Percentiles rank a stretch among this genome's conserved stretches.
phyloP scores from a whole-genome alignment of 768 basidiomycete species.

The Tylopilus cervinicoccineus region DNA sequence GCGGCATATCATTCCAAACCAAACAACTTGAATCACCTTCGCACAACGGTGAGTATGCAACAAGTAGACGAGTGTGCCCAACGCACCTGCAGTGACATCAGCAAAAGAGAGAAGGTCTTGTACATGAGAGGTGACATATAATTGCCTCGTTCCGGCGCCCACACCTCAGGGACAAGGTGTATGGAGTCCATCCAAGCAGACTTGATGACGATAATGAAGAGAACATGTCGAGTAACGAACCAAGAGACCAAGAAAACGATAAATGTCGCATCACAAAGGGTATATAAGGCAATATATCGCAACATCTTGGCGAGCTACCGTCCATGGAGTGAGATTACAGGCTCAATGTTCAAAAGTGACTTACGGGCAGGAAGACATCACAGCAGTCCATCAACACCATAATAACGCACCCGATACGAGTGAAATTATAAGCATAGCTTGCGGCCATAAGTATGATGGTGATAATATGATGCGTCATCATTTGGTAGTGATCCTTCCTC shows the following conservation, averaged over 20 bases:
- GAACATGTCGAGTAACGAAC: conserved; percentile 84
- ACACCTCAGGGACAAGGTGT: conserved; percentile 44
- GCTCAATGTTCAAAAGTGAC: conserved; percentile 28
- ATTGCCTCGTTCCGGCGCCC: conserved; percentile 55
- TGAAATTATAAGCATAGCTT: conserved; percentile 82
- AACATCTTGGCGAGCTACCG: conserved; percentile 88
- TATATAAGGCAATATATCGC: conserved; percentile 70
- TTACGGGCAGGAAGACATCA: conserved; percentile 88
- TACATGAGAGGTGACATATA: conserved; percentile 49
- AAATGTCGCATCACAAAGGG: conserved; percentile 72
- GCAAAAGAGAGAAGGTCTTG: conserved; percentile 48
- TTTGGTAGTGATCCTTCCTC: conserved; percentile 90
- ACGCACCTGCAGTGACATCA: conserved; percentile 60
- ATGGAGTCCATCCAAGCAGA: conserved; percentile 53
- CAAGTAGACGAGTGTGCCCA: not conserved
- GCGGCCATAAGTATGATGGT: conserved; percentile 72
- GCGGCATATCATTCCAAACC: conserved; percentile 84
- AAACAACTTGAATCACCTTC: conserved; percentile 71
- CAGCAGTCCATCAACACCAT: conserved; percentile 93
- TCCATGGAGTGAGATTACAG: conserved; percentile 2
- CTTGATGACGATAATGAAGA: conserved; percentile 70
- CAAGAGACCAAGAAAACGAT: conserved; percentile 83
- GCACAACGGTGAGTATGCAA: conserved; percentile 4
- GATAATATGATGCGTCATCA: conserved; percentile 95
- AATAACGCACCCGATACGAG: conserved; percentile 84